Conservation (phyloP, 2,329 filamentous ascomycete species). For the Talaromyces rugulosus region DNA sequence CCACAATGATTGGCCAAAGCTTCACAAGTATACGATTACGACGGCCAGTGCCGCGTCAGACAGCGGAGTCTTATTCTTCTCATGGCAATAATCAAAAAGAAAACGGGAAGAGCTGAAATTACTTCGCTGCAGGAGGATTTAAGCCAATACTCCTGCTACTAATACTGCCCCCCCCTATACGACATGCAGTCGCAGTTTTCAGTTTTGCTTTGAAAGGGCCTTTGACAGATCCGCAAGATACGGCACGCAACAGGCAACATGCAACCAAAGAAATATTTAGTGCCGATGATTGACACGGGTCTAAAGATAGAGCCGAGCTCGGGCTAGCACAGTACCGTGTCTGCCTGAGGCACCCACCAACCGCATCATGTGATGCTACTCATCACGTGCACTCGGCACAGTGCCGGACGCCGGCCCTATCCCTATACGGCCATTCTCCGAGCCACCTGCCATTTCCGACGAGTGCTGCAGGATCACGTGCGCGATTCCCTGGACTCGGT, state of each 20-base stretch:
- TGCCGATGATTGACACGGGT: too few species aligned
- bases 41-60: neutral
- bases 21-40: neutral
- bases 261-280: too few species aligned
- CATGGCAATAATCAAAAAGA: neutral
- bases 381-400: neutral
- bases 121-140: too few species aligned
- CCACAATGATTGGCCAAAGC: neutral
- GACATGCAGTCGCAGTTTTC: neutral
- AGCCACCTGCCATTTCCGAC: neutral
- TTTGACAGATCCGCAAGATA: neutral
- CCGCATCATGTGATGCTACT: neutral
- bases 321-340: neutral
- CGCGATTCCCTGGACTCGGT: neutral
- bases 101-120: too few species aligned
- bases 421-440: neutral
- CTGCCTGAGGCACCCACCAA: neutral
- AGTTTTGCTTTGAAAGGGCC: neutral
- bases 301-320: neutral
- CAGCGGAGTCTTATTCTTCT: neutral
- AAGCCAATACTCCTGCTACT: neutral
- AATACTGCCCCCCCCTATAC: too few species aligned
- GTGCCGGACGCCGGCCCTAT: neutral
- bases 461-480: neutral
- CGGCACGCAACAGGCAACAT: neutral